Evolutionary conservation across 441 rosid genomes (phyloP).

Genomic region (Theobroma grandiflorum): DNA sequence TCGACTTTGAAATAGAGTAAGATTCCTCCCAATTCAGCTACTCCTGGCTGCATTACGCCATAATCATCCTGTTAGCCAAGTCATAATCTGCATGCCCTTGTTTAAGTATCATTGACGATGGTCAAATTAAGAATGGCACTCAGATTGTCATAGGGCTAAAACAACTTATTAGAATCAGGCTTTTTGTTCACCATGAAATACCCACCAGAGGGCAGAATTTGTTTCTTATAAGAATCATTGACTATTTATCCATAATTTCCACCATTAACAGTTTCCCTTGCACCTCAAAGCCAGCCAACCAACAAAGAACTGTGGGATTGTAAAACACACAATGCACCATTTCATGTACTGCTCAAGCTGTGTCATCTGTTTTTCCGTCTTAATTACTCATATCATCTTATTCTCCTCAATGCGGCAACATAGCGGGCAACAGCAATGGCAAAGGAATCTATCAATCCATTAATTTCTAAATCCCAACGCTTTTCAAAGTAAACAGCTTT

Average conservation of each 20-base stretch:
- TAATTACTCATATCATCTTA: no score
- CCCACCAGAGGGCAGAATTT: neutral
- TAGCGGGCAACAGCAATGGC: neutral
- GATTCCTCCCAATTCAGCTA: no score
- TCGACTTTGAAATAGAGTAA: neutral
- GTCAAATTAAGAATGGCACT: neutral
- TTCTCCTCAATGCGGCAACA: neutral
- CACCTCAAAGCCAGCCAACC: neutral
- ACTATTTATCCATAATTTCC: neutral
- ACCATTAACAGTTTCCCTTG: neutral
- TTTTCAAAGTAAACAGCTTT: neutral
- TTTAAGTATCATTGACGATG: no score
- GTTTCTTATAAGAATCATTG: neutral
- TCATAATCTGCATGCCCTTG: no score
- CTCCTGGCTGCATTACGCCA: no score
- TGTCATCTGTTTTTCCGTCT: no score
- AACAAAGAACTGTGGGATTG: neutral
- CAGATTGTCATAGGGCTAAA: neutral
- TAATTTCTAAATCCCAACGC: neutral
- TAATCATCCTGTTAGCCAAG: no score
- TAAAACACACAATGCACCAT: neutral
- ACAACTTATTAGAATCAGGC: neutral
- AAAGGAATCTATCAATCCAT: neutral
- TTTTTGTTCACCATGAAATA: no score
- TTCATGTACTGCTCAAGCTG: no score